These are phyloP conservation scores for Ceriops decandra DNA, from an alignment of 345 rosid species.

Conservation along the genomic window DNA sequence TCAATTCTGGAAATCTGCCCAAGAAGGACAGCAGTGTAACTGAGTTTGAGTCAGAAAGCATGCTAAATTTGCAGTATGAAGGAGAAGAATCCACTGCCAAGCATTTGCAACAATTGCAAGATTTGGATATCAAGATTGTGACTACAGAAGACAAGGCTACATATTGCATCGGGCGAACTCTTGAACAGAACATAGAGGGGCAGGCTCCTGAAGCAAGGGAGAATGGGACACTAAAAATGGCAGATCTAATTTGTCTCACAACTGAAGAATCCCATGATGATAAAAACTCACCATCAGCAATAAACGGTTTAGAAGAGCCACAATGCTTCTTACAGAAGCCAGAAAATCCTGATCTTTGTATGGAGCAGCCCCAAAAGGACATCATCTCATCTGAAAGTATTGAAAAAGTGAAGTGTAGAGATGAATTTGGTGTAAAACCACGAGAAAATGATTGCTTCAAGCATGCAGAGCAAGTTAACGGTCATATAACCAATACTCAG, in stretches of 20 bases:
- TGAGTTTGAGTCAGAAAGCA: constrained; percentile 25
- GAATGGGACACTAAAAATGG: constrained; percentile 14
- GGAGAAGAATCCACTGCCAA: constrained; percentile 29
- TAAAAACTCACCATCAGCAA: constrained; percentile 26
- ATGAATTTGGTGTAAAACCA: constrained; percentile 23
- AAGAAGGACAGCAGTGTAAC: constrained; percentile 25
- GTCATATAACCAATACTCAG: constrained; percentile 20
- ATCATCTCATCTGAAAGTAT: constrained; percentile 10
- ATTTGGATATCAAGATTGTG: constrained; percentile 31
- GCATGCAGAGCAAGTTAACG: constrained; percentile 34
- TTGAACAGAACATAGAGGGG: constrained; percentile 29
- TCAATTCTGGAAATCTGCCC: constrained; percentile 20
- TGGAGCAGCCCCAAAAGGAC: constrained; percentile 27
- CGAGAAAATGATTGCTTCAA: constrained; percentile 22
- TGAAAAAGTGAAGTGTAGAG: constrained; percentile 16
- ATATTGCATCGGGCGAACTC: constrained; percentile 18
- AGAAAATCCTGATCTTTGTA: constrained; percentile 23
- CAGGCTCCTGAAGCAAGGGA: constrained; percentile 23
- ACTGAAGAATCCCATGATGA: constrained; percentile 19
- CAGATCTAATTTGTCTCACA: constrained; percentile 11
- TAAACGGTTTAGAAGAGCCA: constrained; percentile 24
- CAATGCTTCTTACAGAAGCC: constrained; percentile 24
- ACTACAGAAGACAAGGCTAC: constrained; percentile 22
- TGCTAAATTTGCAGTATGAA: constrained; percentile 21
- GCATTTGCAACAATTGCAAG: constrained; percentile 24